phyloP scores from a whole-genome alignment of 2,329 filamentous ascomycete species.

The Ceratocystiopsis minuta region DNA sequence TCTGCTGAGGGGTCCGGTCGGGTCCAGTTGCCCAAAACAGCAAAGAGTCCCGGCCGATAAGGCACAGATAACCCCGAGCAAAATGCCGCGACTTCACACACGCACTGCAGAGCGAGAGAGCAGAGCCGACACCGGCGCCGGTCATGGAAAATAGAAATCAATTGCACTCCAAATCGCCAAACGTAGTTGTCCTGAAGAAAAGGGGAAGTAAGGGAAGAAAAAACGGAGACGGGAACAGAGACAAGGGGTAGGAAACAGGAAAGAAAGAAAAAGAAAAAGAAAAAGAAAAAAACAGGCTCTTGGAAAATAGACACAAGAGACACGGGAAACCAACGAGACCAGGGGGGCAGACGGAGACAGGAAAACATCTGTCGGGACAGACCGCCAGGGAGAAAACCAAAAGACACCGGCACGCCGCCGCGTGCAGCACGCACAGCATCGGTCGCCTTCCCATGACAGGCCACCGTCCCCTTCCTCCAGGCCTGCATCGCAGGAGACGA shows the following conservation, averaged over 20 bases:
- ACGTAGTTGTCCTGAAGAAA: constrained; percentile 23
- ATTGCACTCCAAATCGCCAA: constrained; percentile 34
- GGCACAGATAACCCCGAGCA: too few relatives aligned
- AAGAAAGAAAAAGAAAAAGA: constrained; percentile 4
- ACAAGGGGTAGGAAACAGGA: constrained; percentile 6
- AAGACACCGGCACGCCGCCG: too few relatives aligned
- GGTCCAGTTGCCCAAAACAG: neutral
- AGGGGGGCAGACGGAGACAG: too few relatives aligned
- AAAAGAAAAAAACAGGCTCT: neutral
- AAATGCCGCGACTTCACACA: too few relatives aligned
- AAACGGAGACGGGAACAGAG: constrained; percentile 1
- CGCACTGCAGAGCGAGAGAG: too few relatives aligned
- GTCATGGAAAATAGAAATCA: constrained; percentile 11
- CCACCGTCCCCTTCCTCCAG: too few relatives aligned
- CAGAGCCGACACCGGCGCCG: neutral
- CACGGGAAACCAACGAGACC: too few relatives aligned
- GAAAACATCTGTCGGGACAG: too few relatives aligned
- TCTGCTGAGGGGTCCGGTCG: neutral
- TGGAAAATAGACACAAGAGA: neutral
- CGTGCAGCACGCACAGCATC: neutral
- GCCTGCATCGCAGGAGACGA: too few relatives aligned
- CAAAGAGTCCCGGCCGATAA: neutral
- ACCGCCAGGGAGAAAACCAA: too few relatives aligned
- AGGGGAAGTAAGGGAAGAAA: constrained; percentile 9
- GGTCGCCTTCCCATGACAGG: too few relatives aligned